phyloP scores from a whole-genome alignment of 2,329 filamentous ascomycete genomes.

The Pleoardoris graminearum region DNA sequence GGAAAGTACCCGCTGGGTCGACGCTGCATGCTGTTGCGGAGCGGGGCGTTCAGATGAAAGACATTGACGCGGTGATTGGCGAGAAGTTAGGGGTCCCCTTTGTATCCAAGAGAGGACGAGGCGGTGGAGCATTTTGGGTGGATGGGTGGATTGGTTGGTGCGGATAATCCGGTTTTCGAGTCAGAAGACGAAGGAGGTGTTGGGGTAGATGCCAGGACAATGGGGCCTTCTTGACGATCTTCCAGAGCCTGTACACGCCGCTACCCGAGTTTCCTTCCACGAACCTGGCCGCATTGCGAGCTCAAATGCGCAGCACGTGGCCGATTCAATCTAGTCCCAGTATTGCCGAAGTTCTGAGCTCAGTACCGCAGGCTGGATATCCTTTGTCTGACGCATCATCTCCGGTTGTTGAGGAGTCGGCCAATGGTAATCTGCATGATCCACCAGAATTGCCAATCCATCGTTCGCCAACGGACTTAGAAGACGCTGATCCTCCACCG shows the following conservation, averaged over 20 bases:
- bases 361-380: background rate
- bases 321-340: background rate
- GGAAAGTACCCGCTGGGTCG: conserved; percentile 36
- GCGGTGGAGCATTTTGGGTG: conserved; percentile 36
- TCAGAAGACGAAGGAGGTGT: conserved; percentile 39
- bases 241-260: no score
- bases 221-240: conserved; percentile 37
- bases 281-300: no score
- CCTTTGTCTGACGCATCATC: background rate
- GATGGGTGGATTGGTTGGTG: conserved; percentile 22
- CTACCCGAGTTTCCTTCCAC: background rate
- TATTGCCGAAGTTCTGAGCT: background rate
- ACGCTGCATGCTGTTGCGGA: conserved; percentile 42
- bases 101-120: conserved; percentile 29
- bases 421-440: background rate
- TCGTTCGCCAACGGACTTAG: background rate
- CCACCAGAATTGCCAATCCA: background rate
- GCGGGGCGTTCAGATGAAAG: conserved; percentile 43
- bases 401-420: background rate
- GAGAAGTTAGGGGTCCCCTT: conserved; percentile 41
- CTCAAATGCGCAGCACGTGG: background rate
- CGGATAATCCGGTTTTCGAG: conserved; percentile 43
- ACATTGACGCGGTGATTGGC: conserved; percentile 44
- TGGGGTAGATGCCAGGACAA: conserved; percentile 43
- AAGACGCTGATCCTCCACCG: background rate